Percentiles rank a stretch among this genome's conserved stretches.
Evolutionary conservation across 2,329 filamentous ascomycete genomes (phyloP).

Genomic region (Apiospora saccharicola): DNA sequence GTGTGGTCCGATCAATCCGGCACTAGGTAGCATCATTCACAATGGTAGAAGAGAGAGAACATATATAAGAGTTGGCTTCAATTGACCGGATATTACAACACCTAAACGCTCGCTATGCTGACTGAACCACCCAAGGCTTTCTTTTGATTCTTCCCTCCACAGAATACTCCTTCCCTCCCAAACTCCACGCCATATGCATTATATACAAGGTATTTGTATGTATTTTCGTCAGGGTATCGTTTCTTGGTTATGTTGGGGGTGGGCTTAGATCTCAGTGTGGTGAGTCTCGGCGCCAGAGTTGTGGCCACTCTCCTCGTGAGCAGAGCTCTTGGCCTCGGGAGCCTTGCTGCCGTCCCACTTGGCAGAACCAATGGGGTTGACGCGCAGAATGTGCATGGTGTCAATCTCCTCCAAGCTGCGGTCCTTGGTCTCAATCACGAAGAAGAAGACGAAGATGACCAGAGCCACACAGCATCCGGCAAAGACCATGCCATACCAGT

Average conservation of each 20-base stretch:
- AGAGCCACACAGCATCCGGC: conserved; percentile 71
- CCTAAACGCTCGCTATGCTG: conserved; percentile 18
- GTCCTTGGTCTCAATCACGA: conserved; percentile 76
- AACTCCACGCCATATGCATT: conserved; percentile 2
- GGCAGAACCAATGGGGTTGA: conserved; percentile 57
- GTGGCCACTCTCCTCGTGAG: conserved; percentile 19
- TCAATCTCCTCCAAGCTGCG: conserved; percentile 79
- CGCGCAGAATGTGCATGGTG: conserved; percentile 70
- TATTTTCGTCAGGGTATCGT: conserved; percentile 16
- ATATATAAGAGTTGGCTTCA: conserved; percentile 18
- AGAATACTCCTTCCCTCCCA: neutral
- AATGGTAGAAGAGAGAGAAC: neutral
- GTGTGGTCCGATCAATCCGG: neutral
- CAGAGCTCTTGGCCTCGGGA: conserved; percentile 28
- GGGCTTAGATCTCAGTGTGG: neutral
- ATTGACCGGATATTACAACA: conserved; percentile 18
- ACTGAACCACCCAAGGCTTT: neutral
- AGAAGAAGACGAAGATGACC: conserved; percentile 74
- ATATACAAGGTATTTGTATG: neutral
- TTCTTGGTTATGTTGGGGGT: neutral
- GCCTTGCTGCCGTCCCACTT: conserved; percentile 45
- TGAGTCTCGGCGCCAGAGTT: conserved; percentile 21
- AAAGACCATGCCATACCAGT: conserved; percentile 75
- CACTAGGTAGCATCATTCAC: neutral
- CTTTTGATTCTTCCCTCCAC: neutral